Evolutionary conservation across 2,329 filamentous ascomycete genomes (phyloP).

Genomic region (Sodiomyces alkalinus): DNA sequence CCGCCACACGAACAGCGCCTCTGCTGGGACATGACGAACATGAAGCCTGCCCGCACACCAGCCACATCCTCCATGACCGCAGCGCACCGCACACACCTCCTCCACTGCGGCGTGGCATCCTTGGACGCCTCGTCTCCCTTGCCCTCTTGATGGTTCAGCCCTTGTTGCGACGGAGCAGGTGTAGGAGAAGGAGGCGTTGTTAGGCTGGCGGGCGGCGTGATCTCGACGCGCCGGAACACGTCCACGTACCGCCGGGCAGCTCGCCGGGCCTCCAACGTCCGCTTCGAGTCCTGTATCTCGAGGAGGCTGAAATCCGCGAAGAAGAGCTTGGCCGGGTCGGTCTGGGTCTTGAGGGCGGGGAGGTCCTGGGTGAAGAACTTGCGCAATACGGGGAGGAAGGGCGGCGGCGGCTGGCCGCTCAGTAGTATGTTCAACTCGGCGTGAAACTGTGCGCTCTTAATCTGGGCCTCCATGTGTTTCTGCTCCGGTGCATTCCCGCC

Average conservation of each 20-base stretch:
- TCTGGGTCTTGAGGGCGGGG: constrained; percentile 37
- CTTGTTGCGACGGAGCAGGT: neutral
- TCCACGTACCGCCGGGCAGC: constrained; percentile 28
- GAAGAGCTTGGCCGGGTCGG: constrained; percentile 54
- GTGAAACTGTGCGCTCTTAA: constrained; percentile 31
- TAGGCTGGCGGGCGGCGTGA: constrained; percentile 15
- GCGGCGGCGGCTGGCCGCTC: constrained; percentile 26
- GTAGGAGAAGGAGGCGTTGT: too few species aligned
- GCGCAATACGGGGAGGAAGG: constrained; percentile 43
- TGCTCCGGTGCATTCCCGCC: constrained; percentile 18
- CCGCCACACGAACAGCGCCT: constrained; percentile 40
- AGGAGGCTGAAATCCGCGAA: constrained; percentile 58
- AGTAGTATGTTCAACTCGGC: constrained; percentile 38
- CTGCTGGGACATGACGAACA: constrained; percentile 38
- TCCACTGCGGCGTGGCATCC: constrained; percentile 16
- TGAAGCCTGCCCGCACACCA: constrained; percentile 30
- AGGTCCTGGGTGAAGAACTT: constrained; percentile 48
- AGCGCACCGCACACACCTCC: constrained; percentile 44
- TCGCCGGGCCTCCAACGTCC: constrained; percentile 25
- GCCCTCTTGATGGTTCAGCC: neutral
- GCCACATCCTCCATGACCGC: constrained; percentile 49
- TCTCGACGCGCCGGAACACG: constrained; percentile 43
- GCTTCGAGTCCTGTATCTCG: constrained; percentile 44
- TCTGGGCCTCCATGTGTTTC: constrained; percentile 25
- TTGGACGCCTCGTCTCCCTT: constrained; percentile 25